Evolutionary conservation across 1,284 basidiomycete genomes (phyloP), one percentile per base, ranked within the genome.

Genomic region (Takashimella koratensis): DNA sequence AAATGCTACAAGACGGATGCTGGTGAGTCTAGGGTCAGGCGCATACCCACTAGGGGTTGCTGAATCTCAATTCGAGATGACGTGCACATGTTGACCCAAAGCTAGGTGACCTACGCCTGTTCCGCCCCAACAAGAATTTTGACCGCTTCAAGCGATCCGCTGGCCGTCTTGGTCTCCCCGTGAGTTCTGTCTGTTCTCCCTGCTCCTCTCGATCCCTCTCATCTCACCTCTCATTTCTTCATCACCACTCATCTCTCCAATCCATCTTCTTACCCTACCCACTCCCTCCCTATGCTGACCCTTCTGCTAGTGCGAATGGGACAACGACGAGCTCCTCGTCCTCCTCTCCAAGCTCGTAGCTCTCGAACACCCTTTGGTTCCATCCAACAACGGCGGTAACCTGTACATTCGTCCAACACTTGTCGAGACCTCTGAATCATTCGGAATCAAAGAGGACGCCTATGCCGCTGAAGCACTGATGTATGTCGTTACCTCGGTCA

Each of bases 391-490:
- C 53, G 72, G 72, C 36, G 58, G 57, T 40, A 70, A 65, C 54
- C 66, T 74, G 43, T 74, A 74, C 67, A 71, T 74, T 60, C 69
- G 72, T 24, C 72, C 71, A 2, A 74, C 67, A 12, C 61, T 75
- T 11, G 52, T 75, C 55, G 73, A 75, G 52, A 72, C 70, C 13
- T 71, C 70, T 8, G 68, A 72, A 63, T 68, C 64, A 19, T 73
- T 69, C 53, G 73, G 71, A 36, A 70, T 75, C 60, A 71, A 71
- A 51, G 70, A 71, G 56, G 67, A 70, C 43, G 67, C 68, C 16
- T 71, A 56, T 36, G 72, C 70, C 5, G 59, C 65, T n/a, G 68
- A 69, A 52, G 72, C 72, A 2, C 54, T 72, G 26, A 58, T 74
- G 16, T 73, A 68, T 59, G 60, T 74, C 51, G 72, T 71, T 48